phyloP scores from a whole-genome alignment of 345 rosid genomes.

The Aethionema arabicum region DNA sequence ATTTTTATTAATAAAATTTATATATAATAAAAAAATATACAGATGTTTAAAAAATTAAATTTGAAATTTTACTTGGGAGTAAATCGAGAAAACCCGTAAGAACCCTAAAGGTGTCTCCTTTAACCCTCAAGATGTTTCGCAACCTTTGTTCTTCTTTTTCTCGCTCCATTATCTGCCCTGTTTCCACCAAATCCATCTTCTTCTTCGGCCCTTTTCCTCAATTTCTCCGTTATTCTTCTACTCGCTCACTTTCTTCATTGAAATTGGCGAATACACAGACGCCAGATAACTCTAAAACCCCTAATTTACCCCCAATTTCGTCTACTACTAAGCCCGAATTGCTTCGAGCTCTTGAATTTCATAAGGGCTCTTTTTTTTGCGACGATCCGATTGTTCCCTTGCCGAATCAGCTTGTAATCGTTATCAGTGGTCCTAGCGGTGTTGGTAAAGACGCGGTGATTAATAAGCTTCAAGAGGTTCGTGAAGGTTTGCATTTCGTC shows the following conservation, averaged over 20 bases:
- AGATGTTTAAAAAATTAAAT: too few species aligned
- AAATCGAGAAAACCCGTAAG: background rate
- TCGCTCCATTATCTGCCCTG: slow-evolving; percentile 32
- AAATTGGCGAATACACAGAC: slow-evolving; percentile 57
- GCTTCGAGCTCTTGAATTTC: slow-evolving; percentile 70
- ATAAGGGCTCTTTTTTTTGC: slow-evolving; percentile 56
- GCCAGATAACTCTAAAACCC: background rate
- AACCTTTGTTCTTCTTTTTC: slow-evolving; percentile 43
- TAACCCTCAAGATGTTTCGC: slow-evolving; percentile 46
- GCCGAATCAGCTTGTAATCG: slow-evolving; percentile 66
- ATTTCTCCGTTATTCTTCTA: slow-evolving; percentile 9
- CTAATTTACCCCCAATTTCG: slow-evolving; percentile 38
- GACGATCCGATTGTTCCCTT: slow-evolving; percentile 44
- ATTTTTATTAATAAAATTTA: too few species aligned
- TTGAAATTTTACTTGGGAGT: too few species aligned
- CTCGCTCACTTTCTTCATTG: slow-evolving; percentile 39
- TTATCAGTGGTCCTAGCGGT: slow-evolving; percentile 87
- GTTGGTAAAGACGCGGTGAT: slow-evolving; percentile 95
- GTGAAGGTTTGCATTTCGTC: slow-evolving; percentile 66
- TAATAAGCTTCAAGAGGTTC: slow-evolving; percentile 53
- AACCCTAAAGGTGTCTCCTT: slow-evolving; percentile 15
- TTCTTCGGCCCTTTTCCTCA: slow-evolving; percentile 24
- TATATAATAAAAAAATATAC: too few species aligned
- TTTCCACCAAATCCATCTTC: slow-evolving; percentile 27
- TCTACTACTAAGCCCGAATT: slow-evolving; percentile 49